Evolutionary conservation across 495 filamentous ascomycete species (phyloP), one percentile per base, ranked within the genome.

Genomic region (Articulospora tetracladia): DNA sequence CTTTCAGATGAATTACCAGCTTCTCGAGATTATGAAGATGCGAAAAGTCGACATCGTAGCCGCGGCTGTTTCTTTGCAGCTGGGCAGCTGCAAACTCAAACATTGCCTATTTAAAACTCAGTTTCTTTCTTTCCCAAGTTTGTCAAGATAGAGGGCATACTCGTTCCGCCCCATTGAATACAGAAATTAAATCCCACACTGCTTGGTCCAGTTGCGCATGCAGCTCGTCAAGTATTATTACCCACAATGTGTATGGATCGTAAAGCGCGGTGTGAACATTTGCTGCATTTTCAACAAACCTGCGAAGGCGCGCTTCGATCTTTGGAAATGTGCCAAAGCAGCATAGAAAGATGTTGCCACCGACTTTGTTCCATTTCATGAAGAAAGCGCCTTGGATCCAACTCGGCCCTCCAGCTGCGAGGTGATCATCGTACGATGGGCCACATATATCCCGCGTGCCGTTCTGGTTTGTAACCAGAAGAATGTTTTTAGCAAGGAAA

Each of bases 401-500:
- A 39, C 19, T 66, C 19, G 49, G 59, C 20, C 59, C 60, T 19
- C 36, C 46, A 15, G 34, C 17, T 15, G 32, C 19, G 26, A 61
- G 50, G 25, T 49, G 11, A 26, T 53, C 25, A 10, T 30, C n/a
- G 22, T 30, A 22, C 20, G 22, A 49, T 27, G 15, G 26, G 20
- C 22, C 24, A 49, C 47, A 48, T 8, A 19, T 48, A 10, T 48
- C 15, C 6, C 8, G 22, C 7, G 17, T 48, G 8, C 44, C 22
- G n/a, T 53, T 26, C 25, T 2, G 24, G 28, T n/a, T 28, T n/a
- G 3, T 58, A 2, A n/a, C 60, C 17, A 53, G 15, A 25, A 49
- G 23, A 30, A 67, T 56, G n/a, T 61, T 62, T 55, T 67, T 67
- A 56, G 58, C 64, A 25, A 67, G 58, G 34, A 62, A 67, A 53